Conservation (phyloP, 164 flowering plant species). For the Cinnamomum chago region DNA sequence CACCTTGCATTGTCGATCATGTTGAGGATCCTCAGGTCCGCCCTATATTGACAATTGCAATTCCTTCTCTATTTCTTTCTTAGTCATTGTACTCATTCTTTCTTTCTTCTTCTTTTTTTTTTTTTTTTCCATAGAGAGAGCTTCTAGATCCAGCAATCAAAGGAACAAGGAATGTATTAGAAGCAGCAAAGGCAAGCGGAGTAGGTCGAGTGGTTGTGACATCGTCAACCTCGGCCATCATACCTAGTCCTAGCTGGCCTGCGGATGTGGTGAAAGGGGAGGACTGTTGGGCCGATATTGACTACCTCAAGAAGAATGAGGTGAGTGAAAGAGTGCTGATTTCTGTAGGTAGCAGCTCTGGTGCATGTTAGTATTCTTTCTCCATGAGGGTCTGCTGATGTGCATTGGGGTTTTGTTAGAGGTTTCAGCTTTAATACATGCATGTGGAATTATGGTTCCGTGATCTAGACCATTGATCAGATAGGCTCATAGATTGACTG, state of each 20-base stretch:
- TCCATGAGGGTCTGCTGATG: not conserved
- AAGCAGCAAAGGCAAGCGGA: slow-evolving; percentile 63
- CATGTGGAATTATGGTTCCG: not conserved
- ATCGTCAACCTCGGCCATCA: slow-evolving; percentile 71
- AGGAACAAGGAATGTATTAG: slow-evolving; percentile 72
- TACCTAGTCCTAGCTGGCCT: slow-evolving; percentile 71
- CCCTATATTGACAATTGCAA: not conserved
- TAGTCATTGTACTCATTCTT: too few species aligned
- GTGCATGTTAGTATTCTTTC: not conserved
- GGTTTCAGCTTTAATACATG: not conserved
- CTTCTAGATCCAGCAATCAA: slow-evolving; percentile 74
- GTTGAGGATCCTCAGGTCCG: slow-evolving; percentile 70
- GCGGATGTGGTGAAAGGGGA: slow-evolving; percentile 54
- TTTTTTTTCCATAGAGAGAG: slow-evolving; percentile 40
- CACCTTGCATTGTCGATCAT: slow-evolving; percentile 73
- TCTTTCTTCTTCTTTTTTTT: not conserved
- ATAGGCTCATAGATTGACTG: not conserved
- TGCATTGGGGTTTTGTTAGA: not conserved
- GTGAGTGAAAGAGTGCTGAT: slow-evolving; percentile 25
- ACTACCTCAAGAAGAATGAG: slow-evolving; percentile 63
- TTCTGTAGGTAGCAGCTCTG: not conserved
- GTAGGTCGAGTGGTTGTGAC: slow-evolving; percentile 86
- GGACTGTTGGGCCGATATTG: slow-evolving; percentile 81
- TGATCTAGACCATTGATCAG: not conserved
- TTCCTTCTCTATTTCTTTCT: not conserved